A percentile compares a stretch with the other conserved stretches of the same genome.
Conservation (phyloP, 108 stramenopile species). For the Chaetoceros muelleri region DNA sequence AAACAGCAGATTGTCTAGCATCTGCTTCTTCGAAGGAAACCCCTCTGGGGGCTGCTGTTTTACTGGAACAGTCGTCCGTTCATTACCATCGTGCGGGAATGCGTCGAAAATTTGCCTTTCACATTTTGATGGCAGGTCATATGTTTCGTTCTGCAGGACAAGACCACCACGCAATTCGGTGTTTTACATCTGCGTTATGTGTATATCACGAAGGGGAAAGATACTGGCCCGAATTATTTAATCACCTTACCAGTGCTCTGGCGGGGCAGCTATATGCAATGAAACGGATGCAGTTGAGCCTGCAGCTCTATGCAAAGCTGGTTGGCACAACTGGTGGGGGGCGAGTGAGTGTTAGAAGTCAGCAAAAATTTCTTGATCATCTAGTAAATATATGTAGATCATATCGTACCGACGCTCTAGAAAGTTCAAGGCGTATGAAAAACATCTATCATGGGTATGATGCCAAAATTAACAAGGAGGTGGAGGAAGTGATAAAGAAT, state of each 20-base stretch:
- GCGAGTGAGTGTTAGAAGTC: conserved; percentile 62
- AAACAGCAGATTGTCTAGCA: conserved; percentile 78
- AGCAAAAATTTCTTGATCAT: conserved; percentile 74
- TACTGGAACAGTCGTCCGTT: conserved; percentile 68
- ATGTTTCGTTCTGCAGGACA: conserved; percentile 79
- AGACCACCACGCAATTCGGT: conserved; percentile 80
- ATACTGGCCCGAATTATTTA: conserved; percentile 65
- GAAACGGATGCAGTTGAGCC: conserved; percentile 51
- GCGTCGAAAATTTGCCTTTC: conserved; percentile 81
- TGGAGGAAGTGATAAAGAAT: conserved; percentile 32
- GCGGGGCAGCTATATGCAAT: conserved; percentile 76
- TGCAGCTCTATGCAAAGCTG: conserved; percentile 70
- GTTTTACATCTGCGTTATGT: conserved; percentile 68
- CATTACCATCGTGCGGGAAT: conserved; percentile 62
- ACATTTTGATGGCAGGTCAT: conserved; percentile 87
- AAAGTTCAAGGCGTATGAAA: conserved; percentile 67
- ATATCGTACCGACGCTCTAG: conserved; percentile 49
- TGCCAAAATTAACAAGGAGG: conserved; percentile 15
- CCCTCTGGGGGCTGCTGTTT: conserved; percentile 68
- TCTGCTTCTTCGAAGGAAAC: conserved; percentile 76
- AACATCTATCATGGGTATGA: background rate
- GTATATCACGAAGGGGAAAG: conserved; percentile 53
- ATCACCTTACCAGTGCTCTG: conserved; percentile 67
- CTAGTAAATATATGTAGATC: conserved; percentile 65
- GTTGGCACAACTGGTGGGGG: conserved; percentile 44